Evolutionary conservation across 2,329 filamentous ascomycete species (phyloP), one percentile per base, ranked within the genome.

Genomic region (Colletotrichum lini): DNA sequence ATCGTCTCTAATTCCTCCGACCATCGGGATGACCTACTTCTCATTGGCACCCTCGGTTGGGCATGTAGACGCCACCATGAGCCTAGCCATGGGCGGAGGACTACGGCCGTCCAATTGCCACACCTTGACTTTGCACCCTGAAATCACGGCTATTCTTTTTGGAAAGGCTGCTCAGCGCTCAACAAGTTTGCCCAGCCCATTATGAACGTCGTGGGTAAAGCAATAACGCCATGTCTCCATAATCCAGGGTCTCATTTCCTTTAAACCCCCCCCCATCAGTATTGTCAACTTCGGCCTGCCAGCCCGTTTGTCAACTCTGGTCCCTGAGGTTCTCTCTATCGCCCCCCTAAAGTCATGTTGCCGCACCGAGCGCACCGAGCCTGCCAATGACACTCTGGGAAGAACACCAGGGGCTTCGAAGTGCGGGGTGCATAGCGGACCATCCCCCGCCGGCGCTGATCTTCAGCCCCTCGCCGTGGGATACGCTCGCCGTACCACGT

Each of bases 401-500:
- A 47, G 54, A 40, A 7, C 5, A 21, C 4, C 13, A n/a, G 16
- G 23, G 21, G 40, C 26, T n/a, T 35, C 16, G 16, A 42, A 65
- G 42, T 67, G 65, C 65, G 56, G 65, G 65, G 65, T 67, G 65
- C 65, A 67, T 67, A 53, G 56, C 47, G 54, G 56, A 15, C 65
- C 38, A 16, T 13, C n/a, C 47, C 38, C 47, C 38, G 21, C 23
- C 23, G 8, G 4, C 23, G 56, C 45, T 45, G 49, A 61, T 67
- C 56, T 54, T 38, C 57, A 67, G 30, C 18, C 40, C 23, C 15
- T n/a, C 12, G 21, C 18, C 3, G 13, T 4, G 5, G 9, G 26
- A 54, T 66, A 59, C 44, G 53, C 42, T 21, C 64, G 64, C 23
- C 60, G 50, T 45, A 64, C 61, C 38, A 54, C 50, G n/a, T 64